A percentile compares a stretch with the other conserved stretches of the same genome.
Conservation (phyloP, 2,329 filamentous ascomycete genomes). For the Fusarium illudens region DNA sequence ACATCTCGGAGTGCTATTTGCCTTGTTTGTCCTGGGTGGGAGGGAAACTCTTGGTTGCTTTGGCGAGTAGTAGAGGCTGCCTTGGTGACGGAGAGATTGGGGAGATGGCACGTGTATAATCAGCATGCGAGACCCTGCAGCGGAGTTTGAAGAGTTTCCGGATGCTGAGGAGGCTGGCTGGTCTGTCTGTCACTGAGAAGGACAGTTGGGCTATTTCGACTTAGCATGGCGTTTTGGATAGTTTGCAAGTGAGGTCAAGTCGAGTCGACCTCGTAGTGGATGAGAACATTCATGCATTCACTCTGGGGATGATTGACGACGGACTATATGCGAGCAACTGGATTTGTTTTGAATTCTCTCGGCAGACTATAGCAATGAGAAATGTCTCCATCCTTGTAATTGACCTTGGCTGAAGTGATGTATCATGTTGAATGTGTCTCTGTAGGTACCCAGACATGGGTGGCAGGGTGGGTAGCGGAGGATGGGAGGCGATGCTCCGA, state of each 20-base stretch:
- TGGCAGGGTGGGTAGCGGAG: not conserved
- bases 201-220: not conserved
- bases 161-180: not conserved
- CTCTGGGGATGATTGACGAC: not conserved
- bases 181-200: not conserved
- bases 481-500: slow-evolving; percentile 23
- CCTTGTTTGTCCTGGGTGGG: not conserved
- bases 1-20: slow-evolving; percentile 7
- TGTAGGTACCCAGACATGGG: not conserved
- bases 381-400: not conserved
- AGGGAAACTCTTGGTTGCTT: slow-evolving; percentile 3
- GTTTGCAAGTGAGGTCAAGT: not conserved
- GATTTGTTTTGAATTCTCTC: not conserved
- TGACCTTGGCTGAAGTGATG: not conserved
- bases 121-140: not conserved
- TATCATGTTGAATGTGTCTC: not conserved
- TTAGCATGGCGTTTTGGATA: slow-evolving; percentile 7
- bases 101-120: not conserved
- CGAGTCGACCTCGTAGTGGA: not conserved
- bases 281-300: not conserved
- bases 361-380: not conserved
- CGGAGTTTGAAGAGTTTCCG: slow-evolving; percentile 1
- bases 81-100: not conserved
- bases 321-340: not conserved
- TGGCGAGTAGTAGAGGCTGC: not conserved